These are phyloP conservation scores for Melaleuca alternifolia DNA, from an alignment of 345 rosid genomes.

Conservation along the genomic window DNA sequence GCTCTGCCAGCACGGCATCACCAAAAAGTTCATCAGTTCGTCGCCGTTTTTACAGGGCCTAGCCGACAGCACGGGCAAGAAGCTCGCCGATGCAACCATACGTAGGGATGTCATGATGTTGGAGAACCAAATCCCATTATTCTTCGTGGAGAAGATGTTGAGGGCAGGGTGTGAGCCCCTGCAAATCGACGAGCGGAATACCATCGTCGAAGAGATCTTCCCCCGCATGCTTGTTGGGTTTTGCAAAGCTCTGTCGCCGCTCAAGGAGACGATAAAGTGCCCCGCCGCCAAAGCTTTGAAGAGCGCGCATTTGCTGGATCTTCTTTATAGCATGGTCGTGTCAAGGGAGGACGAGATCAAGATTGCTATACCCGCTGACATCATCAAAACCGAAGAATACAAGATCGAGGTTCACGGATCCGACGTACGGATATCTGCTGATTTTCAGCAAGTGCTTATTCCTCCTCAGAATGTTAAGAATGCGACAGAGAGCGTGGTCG, in stretches of 20 bases:
- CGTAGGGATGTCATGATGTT: not conserved
- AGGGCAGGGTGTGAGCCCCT: not conserved
- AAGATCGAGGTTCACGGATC: not conserved
- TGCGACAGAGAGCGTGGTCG: not conserved
- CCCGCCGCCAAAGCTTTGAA: not conserved
- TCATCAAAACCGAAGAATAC: not conserved
- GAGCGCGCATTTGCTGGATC: not conserved
- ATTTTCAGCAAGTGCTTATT: not conserved
- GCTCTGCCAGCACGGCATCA: not conserved
- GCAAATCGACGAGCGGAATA: not conserved
- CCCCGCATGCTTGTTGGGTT: not conserved
- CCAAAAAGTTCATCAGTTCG: not conserved
- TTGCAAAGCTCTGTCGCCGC: not conserved
- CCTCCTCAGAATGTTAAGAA: not conserved
- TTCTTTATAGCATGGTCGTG: not conserved
- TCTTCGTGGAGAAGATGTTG: not conserved
- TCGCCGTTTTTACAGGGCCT: not conserved
- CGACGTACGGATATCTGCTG: not conserved
- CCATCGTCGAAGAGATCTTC: not conserved
- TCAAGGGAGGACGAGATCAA: not conserved
- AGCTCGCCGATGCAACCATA: not conserved
- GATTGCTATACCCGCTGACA: not conserved
- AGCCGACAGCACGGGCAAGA: not conserved
- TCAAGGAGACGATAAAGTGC: not conserved
- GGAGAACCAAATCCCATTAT: not conserved